These are phyloP conservation scores for Dalechampia spathulata DNA, from an alignment of 441 rosid genomes.

Conservation along the genomic window DNA sequence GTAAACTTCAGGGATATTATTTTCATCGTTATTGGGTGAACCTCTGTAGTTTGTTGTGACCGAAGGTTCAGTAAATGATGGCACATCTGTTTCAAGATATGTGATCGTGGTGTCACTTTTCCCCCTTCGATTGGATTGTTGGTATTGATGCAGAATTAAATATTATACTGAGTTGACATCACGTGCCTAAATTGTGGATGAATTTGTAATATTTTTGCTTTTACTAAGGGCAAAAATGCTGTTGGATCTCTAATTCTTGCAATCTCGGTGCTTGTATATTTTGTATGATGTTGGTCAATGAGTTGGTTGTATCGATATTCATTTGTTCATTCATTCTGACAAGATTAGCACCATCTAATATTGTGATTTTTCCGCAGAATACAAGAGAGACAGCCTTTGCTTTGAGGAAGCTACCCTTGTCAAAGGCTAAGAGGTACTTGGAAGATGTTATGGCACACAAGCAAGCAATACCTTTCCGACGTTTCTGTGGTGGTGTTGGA, in stretches of 20 bases:
- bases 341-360: neutral
- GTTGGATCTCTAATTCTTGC: neutral
- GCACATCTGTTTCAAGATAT: conserved; percentile 6
- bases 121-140: too few species aligned
- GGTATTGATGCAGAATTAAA: too few species aligned
- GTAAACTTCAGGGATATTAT: conserved; percentile 55
- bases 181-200: too few species aligned
- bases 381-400: conserved; percentile 87
- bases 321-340: neutral
- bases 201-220: too few species aligned
- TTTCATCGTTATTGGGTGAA: conserved; percentile 47
- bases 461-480: conserved; percentile 95
- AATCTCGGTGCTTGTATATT: too few species aligned
- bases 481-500: conserved; percentile 91
- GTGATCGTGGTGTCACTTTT: too few species aligned
- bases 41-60: conserved; percentile 21
- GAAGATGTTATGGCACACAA: conserved; percentile 97
- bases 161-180: too few species aligned
- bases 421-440: conserved; percentile 86
- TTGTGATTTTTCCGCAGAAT: conserved; percentile 36
- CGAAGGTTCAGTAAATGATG: conserved; percentile 25
- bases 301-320: too few species aligned
- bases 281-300: neutral
- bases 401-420: conserved; percentile 64
- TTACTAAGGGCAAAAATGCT: too few species aligned